Conservation (phyloP, 2,329 filamentous ascomycete species). For the Cryphonectria nitschkei region DNA sequence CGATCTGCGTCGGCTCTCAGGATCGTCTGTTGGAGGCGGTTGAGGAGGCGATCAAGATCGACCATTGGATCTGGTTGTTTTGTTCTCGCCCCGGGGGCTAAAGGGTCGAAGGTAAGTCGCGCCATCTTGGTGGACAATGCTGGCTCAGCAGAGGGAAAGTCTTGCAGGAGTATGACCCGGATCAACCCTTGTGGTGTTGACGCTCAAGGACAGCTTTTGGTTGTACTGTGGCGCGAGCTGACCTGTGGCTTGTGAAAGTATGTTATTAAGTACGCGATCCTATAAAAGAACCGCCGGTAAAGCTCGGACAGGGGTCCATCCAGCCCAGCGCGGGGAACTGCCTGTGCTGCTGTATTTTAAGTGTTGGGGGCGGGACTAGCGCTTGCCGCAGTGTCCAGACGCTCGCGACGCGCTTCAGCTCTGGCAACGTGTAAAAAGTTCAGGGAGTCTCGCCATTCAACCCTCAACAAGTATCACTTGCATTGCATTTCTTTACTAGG, state of each 20-base stretch:
- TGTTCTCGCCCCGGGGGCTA: constrained; percentile 18
- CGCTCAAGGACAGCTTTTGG: constrained; percentile 5
- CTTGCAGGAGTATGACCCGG: not conserved
- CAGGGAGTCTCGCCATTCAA: not conserved
- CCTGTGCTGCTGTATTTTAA: not conserved
- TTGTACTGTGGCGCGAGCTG: constrained; percentile 24
- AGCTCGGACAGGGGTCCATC: not conserved
- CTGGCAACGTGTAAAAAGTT: not conserved
- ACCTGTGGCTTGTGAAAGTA: constrained; percentile 10
- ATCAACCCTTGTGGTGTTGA: not conserved
- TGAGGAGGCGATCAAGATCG: constrained; percentile 67
- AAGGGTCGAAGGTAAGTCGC: constrained; percentile 22
- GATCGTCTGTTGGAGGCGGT: constrained; percentile 67
- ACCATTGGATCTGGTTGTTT: constrained; percentile 42
- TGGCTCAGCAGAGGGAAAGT: not conserved
- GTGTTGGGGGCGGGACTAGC: not conserved
- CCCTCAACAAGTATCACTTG: not conserved
- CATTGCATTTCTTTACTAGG: not conserved
- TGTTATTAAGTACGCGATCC: not conserved
- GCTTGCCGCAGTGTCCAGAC: not conserved
- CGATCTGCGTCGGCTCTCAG: constrained; percentile 64
- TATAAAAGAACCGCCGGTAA: not conserved
- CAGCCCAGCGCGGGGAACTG: not conserved
- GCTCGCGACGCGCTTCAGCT: constrained; percentile 4
- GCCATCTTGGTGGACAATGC: constrained; percentile 11